Base-by-base conservation (phyloP, 495 filamentous ascomycete species). In the Rhypophila decipiens region DNA sequence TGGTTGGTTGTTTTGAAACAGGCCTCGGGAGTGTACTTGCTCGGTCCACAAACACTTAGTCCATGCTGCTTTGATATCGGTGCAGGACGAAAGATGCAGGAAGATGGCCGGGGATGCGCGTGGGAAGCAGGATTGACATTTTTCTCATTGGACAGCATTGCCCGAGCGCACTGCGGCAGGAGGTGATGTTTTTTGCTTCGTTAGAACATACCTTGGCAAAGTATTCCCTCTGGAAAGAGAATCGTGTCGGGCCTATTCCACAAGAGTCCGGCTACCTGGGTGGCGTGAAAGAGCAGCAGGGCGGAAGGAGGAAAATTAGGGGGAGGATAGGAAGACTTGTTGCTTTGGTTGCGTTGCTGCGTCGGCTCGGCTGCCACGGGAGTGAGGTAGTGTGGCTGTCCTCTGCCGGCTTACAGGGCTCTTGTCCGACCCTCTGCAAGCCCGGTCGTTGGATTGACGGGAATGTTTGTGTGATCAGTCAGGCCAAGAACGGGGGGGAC, bases 381-480 rank as follows among this genome's bases (percentile, higher is more conserved):
- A n/a, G n/a, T n/a, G n/a, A n/a, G n/a, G n/a, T n/a, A n/a, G 43
- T 18, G 24, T 44, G 48, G 39, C 31, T 20, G 37, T n/a, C 11
- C 24, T 12, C 27, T 41, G 38, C 17, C 47, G 33, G 40, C 24
- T 31, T 31, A 7, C 39, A 44, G 18, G 38, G 15, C n/a, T 9
- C 22, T 5, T 13, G 15, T 20, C 12, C 1, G 20, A 10, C 24
- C n/a, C 7, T 5, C 17, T 11, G 22, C 21, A n/a, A 24, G 38
- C 21, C 33, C 11, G 41, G 5, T 42, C 41, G 24, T 43, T 42
- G n/a, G n/a, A n/a, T 37, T 31, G 39, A 19, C 43, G 45, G 49
- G 53, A 56, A 56, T 52, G 53, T 39, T 45, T 52, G 45, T 34
- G n/a, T 51, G 48, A 11, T 27, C 42, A 19, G 27, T 43, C 23